These are phyloP conservation scores for Coccinonectria pachysandricola DNA, from an alignment of 2,329 filamentous ascomycete species.

Conservation along the genomic window DNA sequence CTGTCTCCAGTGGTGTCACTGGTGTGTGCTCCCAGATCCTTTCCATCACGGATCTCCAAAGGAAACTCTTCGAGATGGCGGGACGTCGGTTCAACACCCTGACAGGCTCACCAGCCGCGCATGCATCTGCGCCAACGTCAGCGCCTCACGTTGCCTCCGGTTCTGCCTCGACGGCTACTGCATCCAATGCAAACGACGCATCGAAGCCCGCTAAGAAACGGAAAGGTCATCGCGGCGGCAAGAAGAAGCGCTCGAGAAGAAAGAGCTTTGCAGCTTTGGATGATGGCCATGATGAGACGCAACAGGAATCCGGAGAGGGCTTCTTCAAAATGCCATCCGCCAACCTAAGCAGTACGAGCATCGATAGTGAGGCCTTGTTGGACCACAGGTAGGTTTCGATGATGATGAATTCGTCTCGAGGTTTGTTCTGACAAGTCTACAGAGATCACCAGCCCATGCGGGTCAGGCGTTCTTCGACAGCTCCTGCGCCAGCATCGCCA, in stretches of 20 bases:
- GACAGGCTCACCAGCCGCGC: constrained; percentile 8
- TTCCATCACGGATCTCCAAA: too few species aligned
- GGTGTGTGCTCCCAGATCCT: too few species aligned
- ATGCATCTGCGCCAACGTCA: constrained; percentile 5
- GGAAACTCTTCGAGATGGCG: constrained; percentile 21
- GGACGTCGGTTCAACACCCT: constrained; percentile 23
- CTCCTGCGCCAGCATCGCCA: constrained; percentile 20
- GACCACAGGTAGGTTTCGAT: constrained; percentile 60
- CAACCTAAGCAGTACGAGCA: constrained; percentile 70
- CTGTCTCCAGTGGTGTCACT: too few species aligned
- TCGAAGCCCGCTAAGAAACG: constrained; percentile 44
- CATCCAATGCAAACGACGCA: constrained; percentile 7
- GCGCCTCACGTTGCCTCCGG: constrained; percentile 7
- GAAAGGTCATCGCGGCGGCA: constrained; percentile 65
- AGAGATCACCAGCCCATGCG: constrained; percentile 54
- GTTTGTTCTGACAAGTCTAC: constrained; percentile 3
- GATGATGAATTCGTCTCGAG: not conserved
- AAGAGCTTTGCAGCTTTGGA: constrained; percentile 67
- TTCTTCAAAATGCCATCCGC: constrained; percentile 40
- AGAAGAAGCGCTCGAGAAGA: constrained; percentile 64
- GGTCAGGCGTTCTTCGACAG: constrained; percentile 49
- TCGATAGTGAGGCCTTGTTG: constrained; percentile 79
- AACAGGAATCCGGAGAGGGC: constrained; percentile 25
- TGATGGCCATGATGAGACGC: constrained; percentile 39
- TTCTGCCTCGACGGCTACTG: constrained; percentile 7